These are phyloP conservation scores for Leccinum angustisporum DNA, from an alignment of 1,284 basidiomycete genomes.

Conservation along the genomic window DNA sequence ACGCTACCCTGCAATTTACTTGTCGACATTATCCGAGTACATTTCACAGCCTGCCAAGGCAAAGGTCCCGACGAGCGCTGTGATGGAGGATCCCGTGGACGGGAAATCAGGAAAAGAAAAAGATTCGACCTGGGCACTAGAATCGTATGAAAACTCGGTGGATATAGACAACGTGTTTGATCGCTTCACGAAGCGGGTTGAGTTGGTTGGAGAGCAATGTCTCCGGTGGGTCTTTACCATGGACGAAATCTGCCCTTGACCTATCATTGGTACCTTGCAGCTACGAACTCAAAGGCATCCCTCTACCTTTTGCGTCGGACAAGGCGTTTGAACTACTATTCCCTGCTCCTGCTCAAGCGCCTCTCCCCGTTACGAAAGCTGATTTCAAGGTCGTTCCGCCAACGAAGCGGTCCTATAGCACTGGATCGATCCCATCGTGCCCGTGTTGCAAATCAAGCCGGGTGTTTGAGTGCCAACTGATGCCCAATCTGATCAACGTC, in stretches of 20 bases:
- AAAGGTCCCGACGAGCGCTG: constrained; percentile 40
- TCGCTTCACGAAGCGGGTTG: constrained; percentile 70
- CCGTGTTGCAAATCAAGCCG: constrained; percentile 57
- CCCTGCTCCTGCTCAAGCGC: constrained; percentile 47
- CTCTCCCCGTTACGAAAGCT: constrained; percentile 54
- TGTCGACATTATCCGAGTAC: constrained; percentile 72
- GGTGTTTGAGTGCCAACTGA: constrained; percentile 82
- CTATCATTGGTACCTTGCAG: constrained; percentile 38
- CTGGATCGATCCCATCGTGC: constrained; percentile 54
- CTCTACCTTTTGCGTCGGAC: constrained; percentile 74
- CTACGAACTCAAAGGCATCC: constrained; percentile 73
- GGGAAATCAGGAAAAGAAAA: constrained; percentile 47
- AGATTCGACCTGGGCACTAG: constrained; percentile 57
- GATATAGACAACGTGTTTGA: constrained; percentile 78
- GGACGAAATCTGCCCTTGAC: constrained; percentile 4
- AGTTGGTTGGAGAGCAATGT: constrained; percentile 71
- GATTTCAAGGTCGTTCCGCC: constrained; percentile 54
- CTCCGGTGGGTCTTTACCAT: constrained; percentile 54
- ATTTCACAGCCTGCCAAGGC: constrained; percentile 55
- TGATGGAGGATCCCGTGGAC: constrained; percentile 41
- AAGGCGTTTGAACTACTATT: constrained; percentile 68
- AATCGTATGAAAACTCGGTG: constrained; percentile 77
- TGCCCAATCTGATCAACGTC: constrained; percentile 83
- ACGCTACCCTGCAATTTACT: constrained; percentile 64
- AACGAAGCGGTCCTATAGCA: constrained; percentile 50